Evolutionary conservation across 345 rosid genomes (phyloP).

Genomic region (Pseudoturritis turrita): DNA sequence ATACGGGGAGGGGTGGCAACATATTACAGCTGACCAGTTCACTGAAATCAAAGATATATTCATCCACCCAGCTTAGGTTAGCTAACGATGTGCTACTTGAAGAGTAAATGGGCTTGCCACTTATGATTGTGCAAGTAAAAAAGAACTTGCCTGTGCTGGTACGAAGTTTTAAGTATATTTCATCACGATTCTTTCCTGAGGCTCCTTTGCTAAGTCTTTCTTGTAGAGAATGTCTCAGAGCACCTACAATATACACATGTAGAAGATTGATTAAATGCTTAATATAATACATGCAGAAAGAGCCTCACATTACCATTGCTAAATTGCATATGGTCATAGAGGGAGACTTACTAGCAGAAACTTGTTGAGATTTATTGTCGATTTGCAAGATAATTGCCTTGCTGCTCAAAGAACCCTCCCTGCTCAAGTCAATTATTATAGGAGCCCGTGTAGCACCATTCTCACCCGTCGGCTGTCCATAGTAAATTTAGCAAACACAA

Average conservation of each 20-base stretch:
- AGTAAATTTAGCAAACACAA: constrained; percentile 9
- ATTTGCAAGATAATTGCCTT: constrained; percentile 74
- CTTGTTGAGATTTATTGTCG: constrained; percentile 89
- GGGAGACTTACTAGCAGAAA: constrained; percentile 77
- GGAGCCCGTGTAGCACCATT: constrained; percentile 99
- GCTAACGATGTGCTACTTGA: constrained; percentile 3
- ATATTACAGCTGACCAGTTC: constrained; percentile 10
- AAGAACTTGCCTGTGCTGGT: constrained; percentile 71
- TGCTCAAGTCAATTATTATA: constrained; percentile 59
- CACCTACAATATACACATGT: constrained; percentile 49
- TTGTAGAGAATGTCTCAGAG: constrained; percentile 86
- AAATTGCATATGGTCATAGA: constrained; percentile 8
- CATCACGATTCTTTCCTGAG: constrained; percentile 82
- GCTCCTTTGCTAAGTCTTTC: constrained; percentile 88
- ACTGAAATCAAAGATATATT: not conserved
- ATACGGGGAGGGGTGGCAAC: not conserved
- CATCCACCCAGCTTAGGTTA: not conserved
- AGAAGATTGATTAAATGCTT: not conserved
- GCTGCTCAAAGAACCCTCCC: constrained; percentile 72
- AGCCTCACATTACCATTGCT: not conserved
- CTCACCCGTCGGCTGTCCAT: constrained; percentile 93
- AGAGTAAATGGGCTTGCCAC: constrained; percentile 1
- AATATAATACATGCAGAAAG: not conserved
- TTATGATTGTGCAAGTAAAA: constrained; percentile 15
- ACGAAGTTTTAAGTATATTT: constrained; percentile 80